Percentiles rank a stretch among this genome's conserved stretches.
Conservation (phyloP, 371 early-diverging fungal genomes). For the Cokeromyces recurvatus region DNA sequence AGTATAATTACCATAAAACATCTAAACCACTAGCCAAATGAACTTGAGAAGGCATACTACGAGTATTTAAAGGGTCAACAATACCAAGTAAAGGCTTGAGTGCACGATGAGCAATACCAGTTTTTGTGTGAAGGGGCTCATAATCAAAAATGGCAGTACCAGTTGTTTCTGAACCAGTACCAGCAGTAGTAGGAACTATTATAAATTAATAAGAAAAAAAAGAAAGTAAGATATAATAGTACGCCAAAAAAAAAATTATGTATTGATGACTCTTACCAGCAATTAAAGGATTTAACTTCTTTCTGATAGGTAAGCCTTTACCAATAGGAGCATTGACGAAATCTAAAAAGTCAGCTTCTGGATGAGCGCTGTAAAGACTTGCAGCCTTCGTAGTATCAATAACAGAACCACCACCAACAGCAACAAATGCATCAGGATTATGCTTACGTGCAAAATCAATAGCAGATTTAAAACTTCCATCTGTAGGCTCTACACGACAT, state of each 20-base stretch:
- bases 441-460: slow-evolving; percentile 76
- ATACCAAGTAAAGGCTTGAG: slow-evolving; percentile 85
- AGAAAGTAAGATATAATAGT: background rate
- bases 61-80: slow-evolving; percentile 85
- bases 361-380: slow-evolving; percentile 78
- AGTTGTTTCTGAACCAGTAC: slow-evolving; percentile 91
- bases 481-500: slow-evolving; percentile 85
- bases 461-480: slow-evolving; percentile 70
- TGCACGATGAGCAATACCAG: slow-evolving; percentile 86
- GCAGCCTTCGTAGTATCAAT: slow-evolving; percentile 93
- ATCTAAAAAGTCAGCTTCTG: slow-evolving; percentile 82
- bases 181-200: slow-evolving; percentile 79
- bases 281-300: slow-evolving; percentile 76
- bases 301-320: slow-evolving; percentile 71
- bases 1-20: slow-evolving; percentile 62
- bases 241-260: too few species aligned
- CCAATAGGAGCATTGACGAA: slow-evolving; percentile 96
- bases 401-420: slow-evolving; percentile 92
- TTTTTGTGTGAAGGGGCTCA: slow-evolving; percentile 80
- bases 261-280: too few species aligned
- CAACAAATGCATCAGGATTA: slow-evolving; percentile 80
- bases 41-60: slow-evolving; percentile 81
- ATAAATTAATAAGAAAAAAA: too few species aligned
- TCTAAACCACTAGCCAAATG: slow-evolving; percentile 86
- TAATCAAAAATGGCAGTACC: slow-evolving; percentile 91